These are phyloP conservation scores for Citrus inodora DNA, from an alignment of 345 rosid genomes.

Conservation along the genomic window DNA sequence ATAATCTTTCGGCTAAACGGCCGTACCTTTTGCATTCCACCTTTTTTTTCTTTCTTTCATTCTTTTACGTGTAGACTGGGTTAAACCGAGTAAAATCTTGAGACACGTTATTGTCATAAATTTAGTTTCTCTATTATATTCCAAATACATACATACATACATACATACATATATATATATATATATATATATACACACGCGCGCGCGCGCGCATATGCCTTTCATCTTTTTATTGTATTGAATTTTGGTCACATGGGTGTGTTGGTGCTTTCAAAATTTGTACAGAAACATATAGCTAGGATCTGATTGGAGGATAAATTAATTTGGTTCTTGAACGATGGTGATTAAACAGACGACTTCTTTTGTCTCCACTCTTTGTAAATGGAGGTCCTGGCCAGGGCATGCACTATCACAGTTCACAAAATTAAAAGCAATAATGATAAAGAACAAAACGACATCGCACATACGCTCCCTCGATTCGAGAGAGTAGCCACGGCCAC, in stretches of 20 bases:
- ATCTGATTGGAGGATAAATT: background rate
- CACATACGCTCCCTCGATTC: conserved; percentile 63
- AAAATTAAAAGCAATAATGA: conserved; percentile 8
- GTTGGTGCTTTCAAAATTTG: background rate
- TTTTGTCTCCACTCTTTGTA: conserved; percentile 37
- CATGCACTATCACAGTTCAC: conserved; percentile 31
- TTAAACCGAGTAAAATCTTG: background rate
- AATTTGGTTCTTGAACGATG: background rate
- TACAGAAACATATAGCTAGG: background rate
- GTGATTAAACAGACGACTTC: conserved; percentile 43
- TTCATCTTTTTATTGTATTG: background rate
- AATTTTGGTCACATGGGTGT: background rate
- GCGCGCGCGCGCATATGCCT: background rate
- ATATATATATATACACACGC: accelerated
- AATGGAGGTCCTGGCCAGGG: conserved; percentile 24
- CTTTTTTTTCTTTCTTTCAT: background rate
- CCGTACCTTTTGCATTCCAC: background rate
- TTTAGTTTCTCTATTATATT: background rate
- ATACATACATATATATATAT: too few relatives aligned
- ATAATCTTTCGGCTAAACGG: conserved; percentile 12
- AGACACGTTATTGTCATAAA: background rate
- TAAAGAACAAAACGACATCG: conserved; percentile 32
- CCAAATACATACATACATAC: too few relatives aligned
- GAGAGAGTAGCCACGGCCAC: conserved; percentile 27
- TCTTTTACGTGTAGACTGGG: background rate